These are phyloP conservation scores for Azolla pinnata DNA, from an alignment of 75 land plant species.

Conservation along the genomic window DNA sequence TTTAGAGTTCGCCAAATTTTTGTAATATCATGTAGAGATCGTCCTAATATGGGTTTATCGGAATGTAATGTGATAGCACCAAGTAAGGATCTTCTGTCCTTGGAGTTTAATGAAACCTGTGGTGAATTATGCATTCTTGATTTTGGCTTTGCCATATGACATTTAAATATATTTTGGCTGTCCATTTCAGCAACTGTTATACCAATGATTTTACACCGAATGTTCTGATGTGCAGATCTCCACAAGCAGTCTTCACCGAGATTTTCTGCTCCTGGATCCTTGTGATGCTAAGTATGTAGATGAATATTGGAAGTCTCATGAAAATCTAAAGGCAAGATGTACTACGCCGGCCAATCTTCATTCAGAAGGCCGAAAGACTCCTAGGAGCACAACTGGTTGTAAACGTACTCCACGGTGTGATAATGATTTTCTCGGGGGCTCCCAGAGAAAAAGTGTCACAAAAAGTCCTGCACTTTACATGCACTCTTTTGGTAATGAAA, in stretches of 20 bases:
- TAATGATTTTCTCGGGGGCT: too few species aligned
- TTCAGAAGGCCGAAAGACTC: conserved; percentile 23
- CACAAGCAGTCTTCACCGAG: conserved; percentile 55
- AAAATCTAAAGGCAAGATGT: background rate
- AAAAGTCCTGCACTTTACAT: too few species aligned
- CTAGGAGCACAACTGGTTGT: conserved; percentile 11
- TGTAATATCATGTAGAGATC: too few species aligned
- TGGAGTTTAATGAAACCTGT: background rate
- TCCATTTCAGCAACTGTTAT: too few species aligned
- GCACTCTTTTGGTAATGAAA: conserved; percentile 22
- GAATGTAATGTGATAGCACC: too few species aligned
- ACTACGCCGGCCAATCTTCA: conserved; percentile 15
- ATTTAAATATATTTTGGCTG: too few species aligned
- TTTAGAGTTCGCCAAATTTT: too few species aligned
- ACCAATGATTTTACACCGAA: too few species aligned
- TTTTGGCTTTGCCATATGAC: background rate
- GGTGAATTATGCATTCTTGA: background rate
- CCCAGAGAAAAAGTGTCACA: background rate
- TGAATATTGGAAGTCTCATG: conserved; percentile 31
- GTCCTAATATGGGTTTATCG: too few species aligned
- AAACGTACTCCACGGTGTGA: too few species aligned
- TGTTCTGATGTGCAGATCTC: conserved; percentile 43
- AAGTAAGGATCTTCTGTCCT: background rate
- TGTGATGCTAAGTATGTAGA: conserved; percentile 67
- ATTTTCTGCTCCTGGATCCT: conserved; percentile 78